A percentile compares a stretch with the other conserved stretches of the same genome.
Evolutionary conservation across 1,284 basidiomycete genomes (phyloP).

Genomic region (Heliocybe sulcata): DNA sequence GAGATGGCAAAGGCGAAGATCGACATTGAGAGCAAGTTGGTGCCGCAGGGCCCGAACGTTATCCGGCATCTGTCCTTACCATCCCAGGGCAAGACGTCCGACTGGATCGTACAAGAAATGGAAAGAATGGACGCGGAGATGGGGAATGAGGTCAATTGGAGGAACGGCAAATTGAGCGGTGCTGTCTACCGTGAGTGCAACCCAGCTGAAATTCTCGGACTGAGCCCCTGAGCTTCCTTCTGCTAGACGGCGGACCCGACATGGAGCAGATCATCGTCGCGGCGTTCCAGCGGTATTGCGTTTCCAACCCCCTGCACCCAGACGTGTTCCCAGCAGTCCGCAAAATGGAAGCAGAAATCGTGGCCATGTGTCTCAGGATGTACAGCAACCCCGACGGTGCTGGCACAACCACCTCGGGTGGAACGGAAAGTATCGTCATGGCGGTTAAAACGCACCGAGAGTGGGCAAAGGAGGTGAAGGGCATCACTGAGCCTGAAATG

Average conservation of each 20-base stretch:
- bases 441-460: conserved; percentile 91
- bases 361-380: conserved; percentile 87
- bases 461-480: conserved; percentile 82
- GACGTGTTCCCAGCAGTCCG: conserved; percentile 93
- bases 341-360: conserved; percentile 97
- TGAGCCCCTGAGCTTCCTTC: too few relatives aligned
- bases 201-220: too few relatives aligned
- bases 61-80: conserved; percentile 65
- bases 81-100: conserved; percentile 54
- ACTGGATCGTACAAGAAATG: conserved; percentile 81
- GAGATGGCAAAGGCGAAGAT: conserved; percentile 66
- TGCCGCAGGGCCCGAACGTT: conserved; percentile 53
- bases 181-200: conserved; percentile 78
- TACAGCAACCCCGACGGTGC: conserved; percentile 83
- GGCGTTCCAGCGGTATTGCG: conserved; percentile 65
- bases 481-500: conserved; percentile 92
- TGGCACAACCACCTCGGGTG: conserved; percentile 91
- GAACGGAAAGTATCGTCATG: conserved; percentile 96
- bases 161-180: conserved; percentile 75
- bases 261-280: conserved; percentile 65
- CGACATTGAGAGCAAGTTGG: conserved; percentile 64
- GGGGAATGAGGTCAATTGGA: conserved; percentile 49
- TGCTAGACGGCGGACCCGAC: conserved; percentile 78
- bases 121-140: conserved; percentile 64
- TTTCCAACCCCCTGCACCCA: conserved; percentile 91